Evolutionary conservation across 2,329 filamentous ascomycete genomes (phyloP), one percentile per base, ranked within the genome.

Genomic region (Botryotinia globosa): DNA sequence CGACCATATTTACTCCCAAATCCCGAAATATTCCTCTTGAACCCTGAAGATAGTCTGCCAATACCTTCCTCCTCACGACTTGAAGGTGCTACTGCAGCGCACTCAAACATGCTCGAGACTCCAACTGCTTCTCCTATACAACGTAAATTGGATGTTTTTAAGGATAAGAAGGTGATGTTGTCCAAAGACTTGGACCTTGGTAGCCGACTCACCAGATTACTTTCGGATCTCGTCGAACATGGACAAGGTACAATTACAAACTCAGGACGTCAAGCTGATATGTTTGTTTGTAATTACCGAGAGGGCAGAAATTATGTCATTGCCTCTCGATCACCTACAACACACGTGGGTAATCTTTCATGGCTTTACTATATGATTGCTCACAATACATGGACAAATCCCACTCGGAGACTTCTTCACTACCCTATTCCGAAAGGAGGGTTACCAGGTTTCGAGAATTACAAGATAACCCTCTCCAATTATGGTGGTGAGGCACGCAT

Each of bases 301-400:
- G 92, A 95, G 42, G 94, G 94, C 0, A 81, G 87, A 14, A 88
- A 96, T 70, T 99, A 97, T 80, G 81, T 92, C 39, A 85, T 86
- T 59, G 95, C 96, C 7, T 92, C 94, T 0, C 90, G 92, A 77
- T 85, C 87, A 20, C 18, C 48, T 48, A 89, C 90, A 72, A 97
- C 95, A 78, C 90, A 94, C 59, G 93, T 99, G 20, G 96, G 94
- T 25, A 99, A 97, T 80, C 84, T 99, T 34, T 90, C 94, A 0
- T 99, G 96, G 96, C 86, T 99, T 20, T 98, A 96, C 81, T 91
- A 95, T 81, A 85, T 99, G 71, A 97, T 98, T 80, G 93, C 93
- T 4, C 89, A 92, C 77, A 94, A 97, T 79, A 86, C 90, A 74
- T 99, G 94, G 93, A 95, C 93, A 2, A 94, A 92, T 20, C 95